These are phyloP conservation scores for Hibiscus trionum DNA, from an alignment of 345 rosid species.

Conservation along the genomic window DNA sequence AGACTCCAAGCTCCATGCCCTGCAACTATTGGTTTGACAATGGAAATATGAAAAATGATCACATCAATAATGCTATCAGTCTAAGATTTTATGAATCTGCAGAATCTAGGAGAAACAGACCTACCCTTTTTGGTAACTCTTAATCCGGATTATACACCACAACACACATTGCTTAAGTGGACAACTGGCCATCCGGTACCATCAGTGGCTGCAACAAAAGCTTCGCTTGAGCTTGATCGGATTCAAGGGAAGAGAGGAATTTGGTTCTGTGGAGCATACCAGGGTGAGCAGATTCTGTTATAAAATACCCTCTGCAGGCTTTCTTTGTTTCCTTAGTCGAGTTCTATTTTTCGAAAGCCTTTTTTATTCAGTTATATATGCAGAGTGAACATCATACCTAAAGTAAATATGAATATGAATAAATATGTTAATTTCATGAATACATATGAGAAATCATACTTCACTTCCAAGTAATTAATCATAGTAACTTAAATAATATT, in stretches of 20 bases:
- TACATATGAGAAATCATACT: not conserved
- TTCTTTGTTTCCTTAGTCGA: not conserved
- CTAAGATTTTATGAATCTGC: constrained; percentile 15
- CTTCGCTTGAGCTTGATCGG: constrained; percentile 57
- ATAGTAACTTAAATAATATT: not conserved
- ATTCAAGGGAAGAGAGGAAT: constrained; percentile 81
- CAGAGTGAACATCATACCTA: no score
- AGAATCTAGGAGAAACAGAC: constrained; percentile 68
- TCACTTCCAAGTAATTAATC: not conserved
- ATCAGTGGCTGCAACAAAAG: constrained; percentile 76
- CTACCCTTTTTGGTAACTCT: constrained; percentile 74
- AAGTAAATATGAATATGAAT: no score
- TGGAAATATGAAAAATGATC: not conserved
- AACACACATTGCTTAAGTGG: constrained; percentile 68
- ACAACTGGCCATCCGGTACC: constrained; percentile 85
- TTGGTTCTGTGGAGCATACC: constrained; percentile 96
- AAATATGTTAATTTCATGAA: not conserved
- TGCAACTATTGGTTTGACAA: not conserved
- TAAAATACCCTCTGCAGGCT: not conserved
- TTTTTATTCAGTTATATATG: no score
- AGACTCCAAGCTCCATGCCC: no score
- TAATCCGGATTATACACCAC: constrained; percentile 61
- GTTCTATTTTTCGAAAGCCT: not conserved
- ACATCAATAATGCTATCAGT: not conserved
- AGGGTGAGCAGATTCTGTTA: constrained; percentile 32